A percentile compares a stretch with the other conserved stretches of the same genome.
Evolutionary conservation across 129 eudicot genomes (phyloP).

Genomic region (Silybum marianum): DNA sequence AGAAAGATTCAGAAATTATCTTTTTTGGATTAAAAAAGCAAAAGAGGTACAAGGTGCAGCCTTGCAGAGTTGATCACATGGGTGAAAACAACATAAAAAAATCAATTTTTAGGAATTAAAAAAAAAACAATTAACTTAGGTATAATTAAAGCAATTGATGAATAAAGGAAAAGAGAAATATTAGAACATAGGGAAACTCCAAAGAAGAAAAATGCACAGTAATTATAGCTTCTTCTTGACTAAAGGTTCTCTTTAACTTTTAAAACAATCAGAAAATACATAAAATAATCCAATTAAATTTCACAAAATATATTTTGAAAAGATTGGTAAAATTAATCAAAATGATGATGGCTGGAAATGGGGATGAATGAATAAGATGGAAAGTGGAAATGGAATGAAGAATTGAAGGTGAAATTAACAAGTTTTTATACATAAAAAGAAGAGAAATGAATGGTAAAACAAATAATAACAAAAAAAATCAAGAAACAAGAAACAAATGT

Average conservation of each 20-base stretch:
- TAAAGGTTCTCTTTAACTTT: constrained; percentile 27
- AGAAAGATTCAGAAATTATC: constrained; percentile 21
- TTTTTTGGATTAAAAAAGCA: constrained; percentile 26
- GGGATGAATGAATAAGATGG: too few species aligned
- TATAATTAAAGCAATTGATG: constrained; percentile 33
- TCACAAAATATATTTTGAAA: constrained; percentile 2
- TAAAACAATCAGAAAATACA: constrained; percentile 22
- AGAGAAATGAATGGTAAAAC: not conserved
- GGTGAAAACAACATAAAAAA: constrained; percentile 24
- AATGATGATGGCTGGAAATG: not conserved
- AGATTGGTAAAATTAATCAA: not conserved
- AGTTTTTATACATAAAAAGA: not conserved
- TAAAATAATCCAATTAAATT: not conserved
- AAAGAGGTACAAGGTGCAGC: constrained; percentile 38
- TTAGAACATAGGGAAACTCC: constrained; percentile 42
- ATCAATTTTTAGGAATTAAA: not conserved
- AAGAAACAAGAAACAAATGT: not conserved
- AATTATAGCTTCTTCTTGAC: constrained; percentile 42
- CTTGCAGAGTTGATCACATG: constrained; percentile 41
- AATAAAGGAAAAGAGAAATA: constrained; percentile 30
- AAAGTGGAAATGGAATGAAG: not conserved
- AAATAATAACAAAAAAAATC: not conserved
- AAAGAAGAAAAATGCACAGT: constrained; percentile 8
- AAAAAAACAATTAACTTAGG: constrained; percentile 6
- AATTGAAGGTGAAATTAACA: not conserved